These are phyloP conservation scores for Colletotrichum musae DNA, from an alignment of 2,329 filamentous ascomycete genomes.

Conservation along the genomic window DNA sequence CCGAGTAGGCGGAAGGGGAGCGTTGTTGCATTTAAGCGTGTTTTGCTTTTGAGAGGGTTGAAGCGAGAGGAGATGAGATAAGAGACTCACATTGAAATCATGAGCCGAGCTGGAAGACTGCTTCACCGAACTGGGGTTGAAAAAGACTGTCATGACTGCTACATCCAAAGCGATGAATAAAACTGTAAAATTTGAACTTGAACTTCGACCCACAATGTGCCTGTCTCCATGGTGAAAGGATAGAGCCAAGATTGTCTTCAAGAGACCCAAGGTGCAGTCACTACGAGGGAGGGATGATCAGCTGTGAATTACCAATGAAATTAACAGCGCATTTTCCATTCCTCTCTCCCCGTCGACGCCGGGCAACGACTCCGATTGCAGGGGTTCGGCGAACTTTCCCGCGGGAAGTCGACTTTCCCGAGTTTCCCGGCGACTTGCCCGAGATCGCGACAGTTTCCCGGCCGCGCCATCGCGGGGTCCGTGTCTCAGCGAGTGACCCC, in stretches of 20 bases:
- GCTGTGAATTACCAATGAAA: no score
- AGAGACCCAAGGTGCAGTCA: no score
- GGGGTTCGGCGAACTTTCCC: conserved; percentile 31
- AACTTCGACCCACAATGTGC: neutral
- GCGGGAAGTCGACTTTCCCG: conserved; percentile 10
- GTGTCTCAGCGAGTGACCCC: neutral
- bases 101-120: no score
- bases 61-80: neutral
- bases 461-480: conserved; percentile 25
- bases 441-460: conserved; percentile 20
- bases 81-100: no score
- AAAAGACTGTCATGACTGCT: neutral
- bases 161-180: neutral
- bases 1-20: conserved; percentile 68
- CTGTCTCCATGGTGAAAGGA: neutral
- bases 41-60: neutral
- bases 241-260: neutral
- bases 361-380: conserved; percentile 12
- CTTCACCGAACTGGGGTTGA: no score
- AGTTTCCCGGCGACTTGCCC: conserved; percentile 11
- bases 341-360: neutral
- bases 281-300: neutral
- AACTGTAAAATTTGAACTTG: neutral
- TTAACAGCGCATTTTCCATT: no score
- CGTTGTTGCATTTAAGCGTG: no score